These are phyloP conservation scores for Lipomyces anomalus DNA, from an alignment of 805 yeast genomes.

Conservation along the genomic window DNA sequence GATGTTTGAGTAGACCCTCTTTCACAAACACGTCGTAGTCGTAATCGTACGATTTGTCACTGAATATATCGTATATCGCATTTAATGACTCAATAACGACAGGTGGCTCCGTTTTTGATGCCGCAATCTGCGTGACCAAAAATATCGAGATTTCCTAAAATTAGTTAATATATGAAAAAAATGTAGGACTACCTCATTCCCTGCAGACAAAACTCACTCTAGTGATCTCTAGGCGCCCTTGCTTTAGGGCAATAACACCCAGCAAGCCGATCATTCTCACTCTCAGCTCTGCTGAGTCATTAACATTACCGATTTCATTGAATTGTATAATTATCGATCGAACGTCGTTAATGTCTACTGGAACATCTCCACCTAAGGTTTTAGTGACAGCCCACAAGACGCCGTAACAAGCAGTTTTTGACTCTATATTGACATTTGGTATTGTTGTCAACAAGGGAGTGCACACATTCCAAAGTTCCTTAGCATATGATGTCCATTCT, in stretches of 20 bases:
- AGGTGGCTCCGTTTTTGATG: conserved; percentile 34
- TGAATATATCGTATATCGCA: conserved; percentile 69
- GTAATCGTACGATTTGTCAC: conserved; percentile 62
- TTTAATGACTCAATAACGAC: conserved; percentile 57
- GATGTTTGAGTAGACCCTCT: conserved; percentile 41
- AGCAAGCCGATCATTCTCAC: conserved; percentile 48
- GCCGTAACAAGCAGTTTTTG: conserved; percentile 38
- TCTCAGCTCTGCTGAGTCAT: conserved; percentile 35
- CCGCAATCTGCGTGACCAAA: conserved; percentile 34
- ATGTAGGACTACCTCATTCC: too few species aligned
- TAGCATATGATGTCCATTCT: conserved; percentile 36
- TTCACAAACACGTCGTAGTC: conserved; percentile 63
- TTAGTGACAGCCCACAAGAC: conserved; percentile 42
- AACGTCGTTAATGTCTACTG: conserved; percentile 21
- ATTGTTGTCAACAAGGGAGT: conserved; percentile 12
- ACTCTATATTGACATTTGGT: conserved; percentile 25
- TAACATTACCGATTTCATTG: background rate
- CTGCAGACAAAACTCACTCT: too few species aligned
- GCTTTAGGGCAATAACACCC: conserved; percentile 45
- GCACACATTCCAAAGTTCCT: conserved; percentile 27
- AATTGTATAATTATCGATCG: conserved; percentile 5
- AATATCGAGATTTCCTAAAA: conserved; percentile 40
- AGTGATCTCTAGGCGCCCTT: conserved; percentile 44
- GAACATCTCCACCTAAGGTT: conserved; percentile 29
- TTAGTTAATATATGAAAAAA: background rate